phyloP scores from a whole-genome alignment of 2,329 filamentous ascomycete genomes.

The Botrytis elliptica region DNA sequence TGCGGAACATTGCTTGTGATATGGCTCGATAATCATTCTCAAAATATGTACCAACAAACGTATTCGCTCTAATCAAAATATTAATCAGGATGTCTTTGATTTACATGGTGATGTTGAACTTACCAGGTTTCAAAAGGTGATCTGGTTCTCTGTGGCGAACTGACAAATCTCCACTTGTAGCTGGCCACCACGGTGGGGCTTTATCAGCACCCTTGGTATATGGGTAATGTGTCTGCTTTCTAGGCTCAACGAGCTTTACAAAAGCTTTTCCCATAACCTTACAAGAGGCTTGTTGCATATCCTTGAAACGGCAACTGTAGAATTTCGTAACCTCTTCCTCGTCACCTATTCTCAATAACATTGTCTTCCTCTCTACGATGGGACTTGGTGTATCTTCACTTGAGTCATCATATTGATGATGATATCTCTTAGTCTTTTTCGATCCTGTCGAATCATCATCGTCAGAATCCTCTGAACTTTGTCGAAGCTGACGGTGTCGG shows the following conservation, averaged over 20 bases:
- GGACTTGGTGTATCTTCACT: slow-evolving; percentile 28
- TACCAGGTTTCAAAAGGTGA: slow-evolving; percentile 67
- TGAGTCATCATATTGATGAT: slow-evolving; percentile 21
- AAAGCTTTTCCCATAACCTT: slow-evolving; percentile 74
- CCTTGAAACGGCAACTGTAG: slow-evolving; percentile 61
- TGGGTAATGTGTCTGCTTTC: slow-evolving; percentile 73
- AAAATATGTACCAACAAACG: slow-evolving; percentile 59
- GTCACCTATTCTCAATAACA: slow-evolving; percentile 53
- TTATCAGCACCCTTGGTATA: slow-evolving; percentile 66
- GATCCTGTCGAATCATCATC: slow-evolving; percentile 28
- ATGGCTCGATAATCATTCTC: slow-evolving; percentile 48
- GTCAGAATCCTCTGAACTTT: slow-evolving; percentile 31
- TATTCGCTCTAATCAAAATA: slow-evolving; percentile 51
- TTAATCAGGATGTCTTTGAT: background rate
- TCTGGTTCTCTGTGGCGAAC: slow-evolving; percentile 72
- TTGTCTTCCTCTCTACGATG: slow-evolving; percentile 29
- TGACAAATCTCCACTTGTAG: slow-evolving; percentile 52
- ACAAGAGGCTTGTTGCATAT: slow-evolving; percentile 68
- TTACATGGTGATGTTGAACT: slow-evolving; percentile 25
- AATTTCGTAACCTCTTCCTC: slow-evolving; percentile 55
- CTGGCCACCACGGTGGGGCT: slow-evolving; percentile 66
- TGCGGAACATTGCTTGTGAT: slow-evolving; percentile 42
- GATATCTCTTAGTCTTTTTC: slow-evolving; percentile 31
- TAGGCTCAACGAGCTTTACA: slow-evolving; percentile 73
- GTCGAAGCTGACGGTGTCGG: slow-evolving; percentile 23